Base-by-base conservation (phyloP, 1,139 yeast species). In the Kurtzmaniella quercitrusa region DNA sequence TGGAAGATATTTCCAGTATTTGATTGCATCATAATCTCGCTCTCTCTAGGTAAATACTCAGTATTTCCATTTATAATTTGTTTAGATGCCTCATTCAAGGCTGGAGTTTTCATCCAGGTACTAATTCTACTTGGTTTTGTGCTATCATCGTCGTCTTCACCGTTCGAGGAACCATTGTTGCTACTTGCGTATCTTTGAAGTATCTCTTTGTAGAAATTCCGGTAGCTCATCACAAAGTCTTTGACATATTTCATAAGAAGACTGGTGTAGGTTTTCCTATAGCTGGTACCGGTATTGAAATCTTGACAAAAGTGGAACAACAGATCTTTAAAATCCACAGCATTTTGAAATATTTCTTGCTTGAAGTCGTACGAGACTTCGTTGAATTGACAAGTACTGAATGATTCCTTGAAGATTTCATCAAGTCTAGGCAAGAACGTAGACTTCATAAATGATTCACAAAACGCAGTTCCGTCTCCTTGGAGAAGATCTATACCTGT, bases 361-460 rank as follows among this genome's bases (percentile, higher is more conserved):
- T 37, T 37, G 6, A 5, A 11, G n/a, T 32, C 40, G 11, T 14
- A 26, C 7, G 15, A 19, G 21, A 30, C 18, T 15, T 32, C 30
- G 20, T 16, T 28, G 18, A 26, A 37, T 11, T 14, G 21, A 19
- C 37, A 34, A 9, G 22, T 8, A 3, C 57, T 54, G 48, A 68
- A 69, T 12, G 61, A 53, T 3, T 45, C 28, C 33, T 73, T 67
- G 30, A 88, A 66, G 1, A 82, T 75, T 34, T 74, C 76, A 41
- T 79, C 80, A 26, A 89, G 68, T 42, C 80, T 78, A 0, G 91
- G 82, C 41, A 85, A 67, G 53, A 85, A 88, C 3, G 78, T 71
- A 8, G 68, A 61, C 37, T 69, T 71, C 86, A 91, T 81, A 51
- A 85, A 86, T 8, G 70, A 70, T 33, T 75, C 74, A 56, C 88